Base-by-base conservation (phyloP, 1,139 yeast genomes). In the Suhomyces guaymorum region DNA sequence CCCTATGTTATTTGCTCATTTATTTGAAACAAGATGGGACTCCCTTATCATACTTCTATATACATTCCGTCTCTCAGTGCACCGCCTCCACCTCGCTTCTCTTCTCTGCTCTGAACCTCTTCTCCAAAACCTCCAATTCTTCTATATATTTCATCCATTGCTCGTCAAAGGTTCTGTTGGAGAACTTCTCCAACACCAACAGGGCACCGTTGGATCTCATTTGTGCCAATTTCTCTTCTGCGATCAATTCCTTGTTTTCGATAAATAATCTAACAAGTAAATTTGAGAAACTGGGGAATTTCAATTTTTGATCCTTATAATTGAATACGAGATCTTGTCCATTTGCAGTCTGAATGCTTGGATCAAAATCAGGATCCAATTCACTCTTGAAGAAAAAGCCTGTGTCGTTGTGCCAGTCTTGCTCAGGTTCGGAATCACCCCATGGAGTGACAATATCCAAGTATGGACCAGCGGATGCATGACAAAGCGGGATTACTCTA, bases 381-480 rank as follows among this genome's bases (percentile, higher is more conserved):
- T 47, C 48, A 37, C 65, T 56, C 42, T 74, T 80, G 66, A 89
- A 90, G 58, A 87, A 83, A 46, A 82, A 82, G 0, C 96, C 96
- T 0, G 85, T 74, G 31, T 71, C 66, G 19, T 70, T 69, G 28
- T 48, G 32, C 71, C 72, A 67, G 10, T 48, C 39, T 45, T 3
- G 52, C 11, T 15, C 17, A 4, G 18, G 7, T 3, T 15, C 18
- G 10, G 43, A 43, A 4, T 48, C 48, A 16, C 54, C 50, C 11
- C 46, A 41, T 2, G 45, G 45, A 6, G 58, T 54, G 7, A 87
- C 92, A 43, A 94, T 92, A 58, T 94, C 99, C 41, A 82, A 66
- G 35, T 77, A 69, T 9, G 99, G 99, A 0, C 99, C 99, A 0
- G 96, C 95, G 33, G 95, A 84, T 4, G 95, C 95, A 61, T 94